A percentile compares a stretch with the other conserved stretches of the same genome.
Conservation (phyloP, 345 rosid species). For the Hypericum perforatum region DNA sequence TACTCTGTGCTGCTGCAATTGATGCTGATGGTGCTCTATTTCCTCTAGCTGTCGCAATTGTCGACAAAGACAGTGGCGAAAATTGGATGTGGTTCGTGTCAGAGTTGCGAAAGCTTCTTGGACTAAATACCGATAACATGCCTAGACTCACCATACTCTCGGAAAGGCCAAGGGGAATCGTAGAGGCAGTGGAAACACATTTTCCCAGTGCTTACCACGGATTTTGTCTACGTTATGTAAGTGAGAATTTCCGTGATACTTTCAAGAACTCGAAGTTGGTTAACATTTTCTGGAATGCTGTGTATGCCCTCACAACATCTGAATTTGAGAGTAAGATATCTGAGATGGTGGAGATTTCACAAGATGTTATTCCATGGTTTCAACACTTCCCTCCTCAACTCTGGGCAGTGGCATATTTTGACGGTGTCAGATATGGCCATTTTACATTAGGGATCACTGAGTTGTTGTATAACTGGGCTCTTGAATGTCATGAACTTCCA, state of each 20-base stretch:
- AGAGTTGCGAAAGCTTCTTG: conserved; percentile 87
- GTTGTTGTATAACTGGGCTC: conserved; percentile 80
- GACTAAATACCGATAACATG: conserved; percentile 86
- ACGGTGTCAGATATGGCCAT: conserved; percentile 83
- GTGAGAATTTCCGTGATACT: conserved; percentile 87
- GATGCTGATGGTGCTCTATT: conserved; percentile 85
- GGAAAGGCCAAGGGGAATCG: conserved; percentile 72
- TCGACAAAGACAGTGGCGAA: conserved; percentile 72
- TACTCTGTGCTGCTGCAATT: conserved; percentile 89
- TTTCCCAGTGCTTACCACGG: conserved; percentile 93
- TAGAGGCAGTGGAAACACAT: conserved; percentile 95
- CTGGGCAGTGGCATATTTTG: conserved; percentile 94
- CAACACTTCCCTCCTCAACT: conserved; percentile 68
- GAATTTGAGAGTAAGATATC: conserved; percentile 72
- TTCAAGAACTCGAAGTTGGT: conserved; percentile 88
- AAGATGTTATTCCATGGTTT: conserved; percentile 72
- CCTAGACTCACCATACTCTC: conserved; percentile 96
- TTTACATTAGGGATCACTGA: conserved; percentile 79
- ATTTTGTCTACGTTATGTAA: conserved; percentile 78
- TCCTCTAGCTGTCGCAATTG: conserved; percentile 84
- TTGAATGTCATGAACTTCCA: conserved; percentile 93
- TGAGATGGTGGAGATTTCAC: conserved; percentile 89
- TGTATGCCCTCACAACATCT: conserved; percentile 75
- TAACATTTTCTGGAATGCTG: conserved; percentile 93
- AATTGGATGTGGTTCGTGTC: conserved; percentile 99